Percentiles rank a stretch among this genome's conserved stretches.
Conservation (phyloP, 1,139 yeast genomes). For the Schwanniomyces etchellsii region DNA sequence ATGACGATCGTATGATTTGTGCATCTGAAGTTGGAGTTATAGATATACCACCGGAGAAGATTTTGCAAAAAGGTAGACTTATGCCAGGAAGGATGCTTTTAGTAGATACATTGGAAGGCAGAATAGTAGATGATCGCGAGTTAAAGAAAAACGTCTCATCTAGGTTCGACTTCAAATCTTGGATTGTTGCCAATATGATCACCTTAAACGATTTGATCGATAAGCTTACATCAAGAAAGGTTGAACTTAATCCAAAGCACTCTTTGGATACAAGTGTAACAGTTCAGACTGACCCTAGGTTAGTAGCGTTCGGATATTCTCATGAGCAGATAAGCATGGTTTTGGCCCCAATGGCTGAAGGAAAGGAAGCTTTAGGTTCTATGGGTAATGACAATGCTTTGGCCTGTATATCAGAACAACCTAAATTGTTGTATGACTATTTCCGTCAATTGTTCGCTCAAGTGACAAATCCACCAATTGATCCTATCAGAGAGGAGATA, state of each 20-base stretch:
- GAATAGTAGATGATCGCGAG: conserved; percentile 89
- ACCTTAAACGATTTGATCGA: conserved; percentile 68
- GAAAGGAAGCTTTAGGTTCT: conserved; percentile 92
- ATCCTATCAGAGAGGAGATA: conserved; percentile 93
- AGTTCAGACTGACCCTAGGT: conserved; percentile 76
- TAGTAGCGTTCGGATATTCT: conserved; percentile 86
- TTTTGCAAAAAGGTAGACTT: conserved; percentile 86
- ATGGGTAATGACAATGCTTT: conserved; percentile 99
- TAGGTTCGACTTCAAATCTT: conserved; percentile 85
- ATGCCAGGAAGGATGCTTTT: conserved; percentile 96
- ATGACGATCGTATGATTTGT: conserved; percentile 93
- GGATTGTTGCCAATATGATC: conserved; percentile 85
- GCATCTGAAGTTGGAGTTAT: conserved; percentile 98
- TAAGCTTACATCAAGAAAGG: conserved; percentile 50
- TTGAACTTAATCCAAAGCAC: conserved; percentile 19
- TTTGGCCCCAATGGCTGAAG: conserved; percentile 94
- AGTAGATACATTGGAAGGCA: conserved; percentile 89
- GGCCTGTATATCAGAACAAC: conserved; percentile 93
- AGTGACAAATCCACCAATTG: conserved; percentile 98
- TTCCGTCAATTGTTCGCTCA: conserved; percentile 97
- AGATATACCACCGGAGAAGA: conserved; percentile 76
- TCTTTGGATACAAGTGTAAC: conserved; percentile 13
- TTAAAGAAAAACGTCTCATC: conserved; percentile 78
- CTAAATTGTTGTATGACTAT: conserved; percentile 84
- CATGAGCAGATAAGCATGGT: conserved; percentile 82